Evolutionary conservation across 1,139 yeast species (phyloP).

Genomic region (Petasospora rhodanensis): DNA sequence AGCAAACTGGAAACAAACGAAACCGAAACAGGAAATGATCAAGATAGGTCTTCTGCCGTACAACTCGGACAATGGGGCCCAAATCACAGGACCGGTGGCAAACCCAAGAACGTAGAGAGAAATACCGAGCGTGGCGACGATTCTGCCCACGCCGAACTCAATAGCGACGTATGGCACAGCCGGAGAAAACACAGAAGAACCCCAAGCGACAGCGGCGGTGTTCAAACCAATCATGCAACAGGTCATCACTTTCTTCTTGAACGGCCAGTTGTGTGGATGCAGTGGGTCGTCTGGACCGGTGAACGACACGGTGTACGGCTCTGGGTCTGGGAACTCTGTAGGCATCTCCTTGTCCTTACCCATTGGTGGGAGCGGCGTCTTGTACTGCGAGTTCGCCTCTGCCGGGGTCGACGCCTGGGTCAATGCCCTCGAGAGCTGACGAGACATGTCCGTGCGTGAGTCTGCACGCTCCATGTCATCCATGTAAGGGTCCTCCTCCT

Average conservation of each 20-base stretch:
- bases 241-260: constrained; percentile 35
- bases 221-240: constrained; percentile 39
- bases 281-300: constrained; percentile 59
- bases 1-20: constrained; percentile 60
- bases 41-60: constrained; percentile 65
- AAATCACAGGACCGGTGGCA: constrained; percentile 75
- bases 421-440: constrained; percentile 18
- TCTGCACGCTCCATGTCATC: constrained; percentile 12
- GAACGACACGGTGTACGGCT: constrained; percentile 49
- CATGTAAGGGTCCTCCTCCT: constrained; percentile 3
- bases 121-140: constrained; percentile 59
- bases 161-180: constrained; percentile 40
- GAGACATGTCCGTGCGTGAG: constrained; percentile 9
- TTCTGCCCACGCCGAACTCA: constrained; percentile 46
- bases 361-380: constrained; percentile 42
- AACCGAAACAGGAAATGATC: constrained; percentile 50
- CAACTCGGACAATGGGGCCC: constrained; percentile 78
- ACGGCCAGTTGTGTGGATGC: constrained; percentile 61
- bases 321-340: constrained; percentile 45
- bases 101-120: constrained; percentile 76
- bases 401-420: constrained; percentile 14
- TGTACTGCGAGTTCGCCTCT: constrained; percentile 28
- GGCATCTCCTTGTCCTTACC: constrained; percentile 56
- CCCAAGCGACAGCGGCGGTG: constrained; percentile 48
- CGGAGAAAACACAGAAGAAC: constrained; percentile 62